Conservation (phyloP, 1,284 basidiomycete species). For the Tilletia setariae region DNA sequence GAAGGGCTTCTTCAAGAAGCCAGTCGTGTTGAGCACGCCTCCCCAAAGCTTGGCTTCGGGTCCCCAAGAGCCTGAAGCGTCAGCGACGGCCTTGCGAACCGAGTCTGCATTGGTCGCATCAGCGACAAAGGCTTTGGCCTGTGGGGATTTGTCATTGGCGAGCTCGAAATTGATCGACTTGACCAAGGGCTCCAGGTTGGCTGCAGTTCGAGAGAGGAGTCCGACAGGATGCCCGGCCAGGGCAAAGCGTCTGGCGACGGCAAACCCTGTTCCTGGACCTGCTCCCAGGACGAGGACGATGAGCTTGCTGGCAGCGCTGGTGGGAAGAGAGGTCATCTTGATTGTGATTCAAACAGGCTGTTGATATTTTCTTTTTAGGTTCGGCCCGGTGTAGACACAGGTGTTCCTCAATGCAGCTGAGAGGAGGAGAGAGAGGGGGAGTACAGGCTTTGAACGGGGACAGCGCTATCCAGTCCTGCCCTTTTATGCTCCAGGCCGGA, state of each 20-base stretch:
- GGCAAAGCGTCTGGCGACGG: conserved; percentile 19
- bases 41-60: background rate
- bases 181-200: conserved; percentile 15
- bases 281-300: conserved; percentile 5
- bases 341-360: too few relatives aligned
- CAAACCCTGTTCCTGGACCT: background rate
- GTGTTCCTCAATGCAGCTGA: too few relatives aligned
- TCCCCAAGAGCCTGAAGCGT: background rate
- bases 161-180: background rate
- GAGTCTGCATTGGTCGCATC: conserved; percentile 13
- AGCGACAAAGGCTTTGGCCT: conserved; percentile 9
- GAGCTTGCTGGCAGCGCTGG: background rate
- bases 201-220: conserved; percentile 9
- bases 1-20: background rate
- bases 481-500: too few relatives aligned
- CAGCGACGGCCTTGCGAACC: background rate
- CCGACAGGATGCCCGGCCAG: conserved; percentile 17
- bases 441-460: too few relatives aligned
- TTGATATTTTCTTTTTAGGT: too few relatives aligned
- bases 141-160: background rate
- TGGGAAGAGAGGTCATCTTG: too few relatives aligned
- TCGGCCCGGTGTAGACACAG: too few relatives aligned
- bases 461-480: too few relatives aligned
- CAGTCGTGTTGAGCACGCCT: conserved; percentile 15
- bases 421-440: too few relatives aligned